Evolutionary conservation across 805 yeast genomes (phyloP), one percentile per base, ranked within the genome.

Genomic region (Lachancea quebecensis): DNA sequence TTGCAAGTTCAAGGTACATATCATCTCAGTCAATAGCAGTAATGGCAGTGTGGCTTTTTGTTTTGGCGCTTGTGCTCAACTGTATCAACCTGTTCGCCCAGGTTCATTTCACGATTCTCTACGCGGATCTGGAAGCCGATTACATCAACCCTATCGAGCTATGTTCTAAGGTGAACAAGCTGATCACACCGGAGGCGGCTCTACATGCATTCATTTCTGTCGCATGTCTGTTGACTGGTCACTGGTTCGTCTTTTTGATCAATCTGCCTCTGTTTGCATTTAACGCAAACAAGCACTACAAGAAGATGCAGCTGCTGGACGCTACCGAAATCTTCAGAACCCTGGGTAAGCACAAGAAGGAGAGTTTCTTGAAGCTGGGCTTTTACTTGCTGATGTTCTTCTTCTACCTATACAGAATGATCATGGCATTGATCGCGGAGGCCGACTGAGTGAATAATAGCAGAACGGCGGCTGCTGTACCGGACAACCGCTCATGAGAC

Each of bases 241-340:
- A 85, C 70, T 90, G 97, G 97, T 79, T 88, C 64, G 80, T 88
- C 17, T 82, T 91, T 66, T 68, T 90, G 58, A 66, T 93, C 61
- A 87, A 87, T 67, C 69, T 81, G 53, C 97, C 98, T 39, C 72
- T 93, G 51, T 68, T 86, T 44, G 93, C 89, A 27, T 93, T 74
- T 74, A 93, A 93, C 65, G 80, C 72, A 48, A 82, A 84, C 72
- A 86, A 86, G 67, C 78, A 87, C 60, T 68, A 82, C 66, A 79
- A 78, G 57, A 88, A 87, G 68, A 81, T 82, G 64, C 90, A 91
- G 64, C 71, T 86, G 52, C 79, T 90, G 65, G 99, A 93, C 67
- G 98, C 98, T 48, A 91, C 99, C 37, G 97, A 91, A 68, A 93
- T 91, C 59, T 93, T 93, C 71, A 80, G 98, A 73, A 90, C 97